Conservation (phyloP, 331 rosid genomes). For the Acacia pycnantha region DNA sequence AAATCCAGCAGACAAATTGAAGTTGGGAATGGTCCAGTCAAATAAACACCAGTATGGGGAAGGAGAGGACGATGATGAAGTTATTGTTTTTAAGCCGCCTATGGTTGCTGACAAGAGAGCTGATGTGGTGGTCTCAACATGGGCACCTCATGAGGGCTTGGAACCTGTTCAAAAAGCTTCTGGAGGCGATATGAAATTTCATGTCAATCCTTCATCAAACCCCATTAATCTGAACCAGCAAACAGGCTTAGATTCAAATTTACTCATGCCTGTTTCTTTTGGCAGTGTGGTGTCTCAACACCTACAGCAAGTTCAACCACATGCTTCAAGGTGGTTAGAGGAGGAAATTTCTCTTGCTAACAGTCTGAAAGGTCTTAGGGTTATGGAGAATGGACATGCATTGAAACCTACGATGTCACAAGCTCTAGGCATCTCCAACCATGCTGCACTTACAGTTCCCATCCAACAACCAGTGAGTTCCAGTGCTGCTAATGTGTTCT, state of each 20-base stretch:
- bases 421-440: constrained; percentile 28
- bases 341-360: constrained; percentile 47
- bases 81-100: constrained; percentile 96
- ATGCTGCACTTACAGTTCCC: constrained; percentile 36
- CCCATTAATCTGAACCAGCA: constrained; percentile 41
- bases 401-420: constrained; percentile 36
- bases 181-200: constrained; percentile 46
- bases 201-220: constrained; percentile 35
- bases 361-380: constrained; percentile 44
- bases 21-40: constrained; percentile 37
- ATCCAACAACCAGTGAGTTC: constrained; percentile 44
- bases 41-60: constrained; percentile 47
- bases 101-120: constrained; percentile 63
- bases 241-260: neutral
- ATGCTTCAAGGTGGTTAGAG: constrained; percentile 35
- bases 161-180: constrained; percentile 44
- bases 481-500: constrained; percentile 21
- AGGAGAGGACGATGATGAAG: constrained; percentile 93
- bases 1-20: constrained; percentile 38
- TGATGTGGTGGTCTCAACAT: constrained; percentile 41
- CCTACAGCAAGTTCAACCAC: constrained; percentile 39
- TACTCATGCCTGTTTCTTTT: constrained; percentile 31
- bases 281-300: constrained; percentile 38
- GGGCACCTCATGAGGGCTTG: constrained; percentile 41
- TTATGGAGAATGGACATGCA: constrained; percentile 52